A percentile compares a stretch with the other conserved stretches of the same genome.
These are phyloP conservation scores for Fusarium sp. DNA, from an alignment of 2,329 filamentous ascomycete species.

Conservation along the genomic window DNA sequence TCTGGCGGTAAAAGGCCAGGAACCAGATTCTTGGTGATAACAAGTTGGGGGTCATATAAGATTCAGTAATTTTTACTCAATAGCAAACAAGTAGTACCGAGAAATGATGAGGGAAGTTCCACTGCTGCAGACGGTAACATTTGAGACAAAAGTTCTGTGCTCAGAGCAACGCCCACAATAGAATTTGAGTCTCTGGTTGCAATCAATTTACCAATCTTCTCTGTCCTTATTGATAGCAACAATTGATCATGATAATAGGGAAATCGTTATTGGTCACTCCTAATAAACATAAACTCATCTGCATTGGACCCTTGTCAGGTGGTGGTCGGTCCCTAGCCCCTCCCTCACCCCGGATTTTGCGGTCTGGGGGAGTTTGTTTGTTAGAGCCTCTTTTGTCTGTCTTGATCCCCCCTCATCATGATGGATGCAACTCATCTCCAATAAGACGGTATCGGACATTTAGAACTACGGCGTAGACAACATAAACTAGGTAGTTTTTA, in stretches of 20 bases:
- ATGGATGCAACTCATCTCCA: constrained; percentile 21
- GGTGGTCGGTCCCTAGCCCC: background rate
- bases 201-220: background rate
- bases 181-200: background rate
- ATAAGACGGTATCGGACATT: constrained; percentile 13
- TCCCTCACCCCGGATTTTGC: constrained; percentile 34
- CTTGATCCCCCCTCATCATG: constrained; percentile 23
- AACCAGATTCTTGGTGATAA: background rate
- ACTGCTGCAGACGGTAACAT: background rate
- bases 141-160: constrained; percentile 5
- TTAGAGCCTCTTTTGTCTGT: background rate
- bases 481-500: constrained; percentile 18
- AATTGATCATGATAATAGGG: constrained; percentile 28
- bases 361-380: background rate
- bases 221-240: background rate
- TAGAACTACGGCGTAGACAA: constrained; percentile 30
- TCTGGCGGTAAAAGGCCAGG: constrained; percentile 10
- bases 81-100: constrained; percentile 7
- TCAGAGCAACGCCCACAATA: background rate
- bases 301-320: constrained; percentile 35
- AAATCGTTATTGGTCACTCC: constrained; percentile 32
- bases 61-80: constrained; percentile 12
- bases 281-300: constrained; percentile 7
- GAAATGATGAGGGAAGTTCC: background rate
- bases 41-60: constrained; percentile 15